A percentile compares a stretch with the other conserved stretches of the same genome.
These are phyloP conservation scores for Solanum hybrid DNA, from an alignment of 305 asterid genomes.

Conservation along the genomic window DNA sequence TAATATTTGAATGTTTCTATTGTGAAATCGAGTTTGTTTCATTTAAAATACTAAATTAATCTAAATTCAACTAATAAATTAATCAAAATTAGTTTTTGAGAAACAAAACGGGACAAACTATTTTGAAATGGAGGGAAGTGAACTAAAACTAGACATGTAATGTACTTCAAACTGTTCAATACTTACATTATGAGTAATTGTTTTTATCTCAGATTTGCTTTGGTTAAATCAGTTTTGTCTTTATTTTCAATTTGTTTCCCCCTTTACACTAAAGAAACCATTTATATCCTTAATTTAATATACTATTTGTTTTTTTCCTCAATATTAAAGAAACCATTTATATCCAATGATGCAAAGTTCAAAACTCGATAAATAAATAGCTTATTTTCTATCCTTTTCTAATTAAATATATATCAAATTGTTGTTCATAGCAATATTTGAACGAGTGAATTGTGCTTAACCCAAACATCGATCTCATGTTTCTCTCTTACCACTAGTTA, in stretches of 20 bases:
- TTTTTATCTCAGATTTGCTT: not conserved
- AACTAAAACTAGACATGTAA: no score
- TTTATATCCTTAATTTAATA: not conserved
- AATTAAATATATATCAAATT: not conserved
- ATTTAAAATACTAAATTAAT: no score
- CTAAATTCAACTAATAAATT: no score
- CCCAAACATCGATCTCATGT: not conserved
- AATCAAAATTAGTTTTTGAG: no score
- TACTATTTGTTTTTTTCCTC: not conserved
- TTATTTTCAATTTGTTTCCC: not conserved
- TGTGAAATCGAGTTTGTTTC: no score
- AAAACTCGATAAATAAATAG: no score
- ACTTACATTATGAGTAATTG: not conserved
- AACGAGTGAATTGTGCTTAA: not conserved
- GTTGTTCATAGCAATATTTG: not conserved
- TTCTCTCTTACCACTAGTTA: not conserved
- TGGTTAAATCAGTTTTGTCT: not conserved
- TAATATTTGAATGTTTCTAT: no score
- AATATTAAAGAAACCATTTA: not conserved
- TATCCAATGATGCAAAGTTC: not conserved
- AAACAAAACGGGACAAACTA: not conserved
- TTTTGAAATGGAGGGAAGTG: no score
- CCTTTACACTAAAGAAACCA: not conserved
- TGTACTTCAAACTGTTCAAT: no score
- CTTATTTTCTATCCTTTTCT: not conserved